Percentiles rank a stretch among this genome's conserved stretches.
Conservation (phyloP, 352 stramenopile genomes). For the Achlya hypogyna region DNA sequence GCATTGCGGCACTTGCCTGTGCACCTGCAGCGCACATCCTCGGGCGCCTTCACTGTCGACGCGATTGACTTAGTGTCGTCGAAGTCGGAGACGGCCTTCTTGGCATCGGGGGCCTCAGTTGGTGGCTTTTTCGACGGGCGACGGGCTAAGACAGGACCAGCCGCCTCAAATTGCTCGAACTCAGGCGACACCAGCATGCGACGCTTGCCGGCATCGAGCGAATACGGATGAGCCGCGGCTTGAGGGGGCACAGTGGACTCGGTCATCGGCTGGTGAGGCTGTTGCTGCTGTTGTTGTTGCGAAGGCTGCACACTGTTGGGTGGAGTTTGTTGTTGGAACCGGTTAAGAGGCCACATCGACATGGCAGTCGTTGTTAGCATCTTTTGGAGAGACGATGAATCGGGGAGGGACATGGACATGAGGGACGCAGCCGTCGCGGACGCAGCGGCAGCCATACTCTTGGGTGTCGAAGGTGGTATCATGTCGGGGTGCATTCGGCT, state of each 20-base stretch:
- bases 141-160: neutral
- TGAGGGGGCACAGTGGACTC: neutral
- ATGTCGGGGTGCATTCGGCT: slow-evolving; percentile 52
- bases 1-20: slow-evolving; percentile 78
- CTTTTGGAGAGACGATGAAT: neutral
- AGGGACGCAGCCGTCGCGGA: neutral
- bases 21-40: slow-evolving; percentile 56
- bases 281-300: neutral
- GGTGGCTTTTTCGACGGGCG: slow-evolving; percentile 1
- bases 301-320: neutral
- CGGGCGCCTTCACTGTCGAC: slow-evolving; percentile 1
- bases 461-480: slow-evolving; percentile 1
- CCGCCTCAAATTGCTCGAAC: slow-evolving; percentile 57
- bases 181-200: slow-evolving; percentile 75
- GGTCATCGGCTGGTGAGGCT: neutral
- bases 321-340: neutral
- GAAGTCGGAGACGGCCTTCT: neutral
- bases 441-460: neutral
- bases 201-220: slow-evolving; percentile 72
- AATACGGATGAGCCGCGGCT: neutral
- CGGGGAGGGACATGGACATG: neutral
- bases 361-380: neutral
- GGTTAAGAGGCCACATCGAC: slow-evolving; percentile 3
- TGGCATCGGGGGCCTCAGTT: slow-evolving; percentile 18
- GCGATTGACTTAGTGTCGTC: neutral